A percentile compares a stretch with the other conserved stretches of the same genome.
phyloP scores from a whole-genome alignment of 441 rosid genomes.

The Populus trichocarpa region DNA sequence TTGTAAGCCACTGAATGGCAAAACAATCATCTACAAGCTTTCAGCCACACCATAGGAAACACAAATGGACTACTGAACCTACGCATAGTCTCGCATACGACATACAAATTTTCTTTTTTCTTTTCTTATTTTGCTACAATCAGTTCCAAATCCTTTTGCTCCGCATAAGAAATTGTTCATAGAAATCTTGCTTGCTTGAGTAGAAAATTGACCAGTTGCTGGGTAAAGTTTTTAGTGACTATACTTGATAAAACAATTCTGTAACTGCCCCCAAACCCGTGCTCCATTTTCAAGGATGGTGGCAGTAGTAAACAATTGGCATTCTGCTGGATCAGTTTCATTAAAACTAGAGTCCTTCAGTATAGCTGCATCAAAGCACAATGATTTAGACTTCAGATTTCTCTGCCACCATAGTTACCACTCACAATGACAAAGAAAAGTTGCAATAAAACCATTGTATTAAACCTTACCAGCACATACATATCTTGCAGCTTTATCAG shows the following conservation, averaged over 20 bases:
- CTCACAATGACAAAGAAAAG: not conserved
- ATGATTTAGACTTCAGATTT: conserved; percentile 9
- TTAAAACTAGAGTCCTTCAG: conserved; percentile 81
- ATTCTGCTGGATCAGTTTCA: conserved; percentile 91
- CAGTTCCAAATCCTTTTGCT: not conserved
- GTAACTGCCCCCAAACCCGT: conserved; percentile 46
- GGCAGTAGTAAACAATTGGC: conserved; percentile 83
- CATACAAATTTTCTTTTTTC: not conserved
- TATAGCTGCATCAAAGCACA: conserved; percentile 55
- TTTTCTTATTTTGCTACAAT: not conserved
- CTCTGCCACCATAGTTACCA: not conserved
- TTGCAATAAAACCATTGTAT: not conserved
- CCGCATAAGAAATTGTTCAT: not conserved
- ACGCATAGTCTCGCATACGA: not conserved
- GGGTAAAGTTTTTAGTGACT: not conserved
- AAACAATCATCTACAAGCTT: not conserved
- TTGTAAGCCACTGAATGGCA: too few relatives aligned
- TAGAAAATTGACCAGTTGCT: not conserved
- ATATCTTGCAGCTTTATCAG: conserved; percentile 81
- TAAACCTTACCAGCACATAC: conserved; percentile 55
- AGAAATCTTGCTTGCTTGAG: not conserved
- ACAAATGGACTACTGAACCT: not conserved
- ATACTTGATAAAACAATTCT: not conserved
- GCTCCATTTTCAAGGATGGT: conserved; percentile 81
- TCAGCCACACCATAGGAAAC: not conserved